phyloP scores from a whole-genome alignment of 208 protist genomes.

The Wallacemonas sp. region DNA sequence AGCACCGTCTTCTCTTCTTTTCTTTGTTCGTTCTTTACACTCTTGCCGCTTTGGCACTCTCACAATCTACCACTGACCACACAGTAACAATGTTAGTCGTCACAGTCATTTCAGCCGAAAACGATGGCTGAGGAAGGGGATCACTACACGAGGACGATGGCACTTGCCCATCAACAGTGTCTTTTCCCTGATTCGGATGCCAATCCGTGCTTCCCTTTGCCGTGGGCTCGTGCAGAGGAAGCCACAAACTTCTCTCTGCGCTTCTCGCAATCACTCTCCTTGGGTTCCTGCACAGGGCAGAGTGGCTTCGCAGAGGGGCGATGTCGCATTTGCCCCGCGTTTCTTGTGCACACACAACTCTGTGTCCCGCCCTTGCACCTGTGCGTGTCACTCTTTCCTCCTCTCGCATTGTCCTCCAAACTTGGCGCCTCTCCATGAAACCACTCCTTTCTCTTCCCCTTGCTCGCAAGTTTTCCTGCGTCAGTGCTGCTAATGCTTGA shows the following conservation, averaged over 20 bases:
- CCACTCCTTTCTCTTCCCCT: neutral
- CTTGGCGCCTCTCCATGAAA: neutral
- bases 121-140: too few species aligned
- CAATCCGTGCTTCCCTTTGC: too few species aligned
- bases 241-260: constrained; percentile 9
- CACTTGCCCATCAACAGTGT: neutral
- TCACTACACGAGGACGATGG: neutral
- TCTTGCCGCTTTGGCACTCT: constrained; percentile 2
- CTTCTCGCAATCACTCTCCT: too few species aligned
- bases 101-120: too few species aligned
- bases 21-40: constrained; percentile 2
- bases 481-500: constrained; percentile 49
- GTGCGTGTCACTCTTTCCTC: neutral
- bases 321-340: too few species aligned
- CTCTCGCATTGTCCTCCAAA: constrained; percentile 2
- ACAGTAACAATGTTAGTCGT: too few species aligned
- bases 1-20: neutral
- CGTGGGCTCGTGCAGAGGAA: too few species aligned
- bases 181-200: too few species aligned
- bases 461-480: neutral
- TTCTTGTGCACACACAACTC: too few species aligned
- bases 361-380: too few species aligned
- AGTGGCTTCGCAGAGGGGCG: too few species aligned
- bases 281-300: too few species aligned
- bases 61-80: constrained; percentile 6